Conservation (phyloP, 1,284 basidiomycete species). For the Cryptococcus sp. region DNA sequence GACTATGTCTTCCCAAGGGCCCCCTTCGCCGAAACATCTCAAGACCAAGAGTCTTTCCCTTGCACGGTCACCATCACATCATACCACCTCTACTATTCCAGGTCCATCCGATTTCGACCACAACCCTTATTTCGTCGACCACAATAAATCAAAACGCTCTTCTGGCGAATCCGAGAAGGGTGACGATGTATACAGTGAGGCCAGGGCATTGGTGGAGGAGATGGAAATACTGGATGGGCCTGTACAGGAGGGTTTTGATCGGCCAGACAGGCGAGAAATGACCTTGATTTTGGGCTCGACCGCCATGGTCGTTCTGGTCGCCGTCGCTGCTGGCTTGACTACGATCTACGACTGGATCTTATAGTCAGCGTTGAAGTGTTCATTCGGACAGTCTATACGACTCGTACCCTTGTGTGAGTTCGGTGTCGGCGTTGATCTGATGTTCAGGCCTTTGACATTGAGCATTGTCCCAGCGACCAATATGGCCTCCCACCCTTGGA, state of each 20-base stretch:
- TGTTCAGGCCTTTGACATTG: too few species aligned
- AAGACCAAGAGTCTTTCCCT: conserved; percentile 15
- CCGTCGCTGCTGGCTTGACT: conserved; percentile 33
- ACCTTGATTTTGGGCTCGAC: conserved; percentile 23
- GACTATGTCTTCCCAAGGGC: too few species aligned
- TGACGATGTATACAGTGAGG: background rate
- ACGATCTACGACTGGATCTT: conserved; percentile 44
- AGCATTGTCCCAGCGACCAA: too few species aligned
- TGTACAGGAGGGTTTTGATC: conserved; percentile 27
- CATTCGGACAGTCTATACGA: too few species aligned
- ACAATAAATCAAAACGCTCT: background rate
- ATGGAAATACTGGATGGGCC: conserved; percentile 1
- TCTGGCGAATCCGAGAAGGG: background rate
- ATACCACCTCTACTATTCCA: background rate
- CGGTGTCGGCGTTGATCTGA: too few species aligned
- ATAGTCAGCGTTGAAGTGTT: conserved; percentile 5
- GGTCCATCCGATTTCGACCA: conserved; percentile 2
- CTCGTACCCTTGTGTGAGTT: too few species aligned
- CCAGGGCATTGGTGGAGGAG: conserved; percentile 1
- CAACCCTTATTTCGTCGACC: background rate
- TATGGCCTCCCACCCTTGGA: too few species aligned
- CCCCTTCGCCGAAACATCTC: background rate
- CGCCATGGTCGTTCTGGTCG: conserved; percentile 21
- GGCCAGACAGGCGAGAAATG: conserved; percentile 27
- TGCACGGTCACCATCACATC: conserved; percentile 18